Evolutionary conservation across 208 protist species (phyloP).

Genomic region (Acanthamoeba sp.): DNA sequence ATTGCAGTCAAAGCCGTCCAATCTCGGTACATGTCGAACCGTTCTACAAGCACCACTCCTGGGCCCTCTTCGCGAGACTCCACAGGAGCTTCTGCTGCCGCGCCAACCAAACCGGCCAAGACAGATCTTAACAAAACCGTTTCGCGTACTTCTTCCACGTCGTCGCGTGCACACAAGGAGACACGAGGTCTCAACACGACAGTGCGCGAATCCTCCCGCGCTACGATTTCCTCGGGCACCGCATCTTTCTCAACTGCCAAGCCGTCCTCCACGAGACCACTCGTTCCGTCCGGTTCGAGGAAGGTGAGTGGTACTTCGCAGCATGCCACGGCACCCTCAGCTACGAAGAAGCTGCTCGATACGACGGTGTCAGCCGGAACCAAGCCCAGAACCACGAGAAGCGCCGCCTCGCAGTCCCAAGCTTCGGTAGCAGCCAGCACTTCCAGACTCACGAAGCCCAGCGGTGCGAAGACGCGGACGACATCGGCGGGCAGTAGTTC

Average conservation of each 20-base stretch:
- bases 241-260: not conserved
- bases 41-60: not conserved
- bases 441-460: not conserved
- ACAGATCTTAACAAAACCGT: no score
- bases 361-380: not conserved
- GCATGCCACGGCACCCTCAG: not conserved
- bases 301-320: not conserved
- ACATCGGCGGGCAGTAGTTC: not conserved
- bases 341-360: constrained; percentile 13
- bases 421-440: no score
- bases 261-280: not conserved
- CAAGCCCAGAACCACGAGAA: not conserved
- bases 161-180: no score
- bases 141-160: no score
- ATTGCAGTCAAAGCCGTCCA: not conserved
- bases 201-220: not conserved
- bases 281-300: not conserved
- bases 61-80: not conserved
- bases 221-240: not conserved
- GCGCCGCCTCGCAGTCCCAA: not conserved
- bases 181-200: not conserved
- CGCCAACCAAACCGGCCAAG: not conserved
- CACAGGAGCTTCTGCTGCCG: not conserved
- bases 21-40: not conserved
- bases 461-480: not conserved